phyloP scores from a whole-genome alignment of 2,329 filamentous ascomycete genomes.

The Nannizziopsis arthrosporioides region DNA sequence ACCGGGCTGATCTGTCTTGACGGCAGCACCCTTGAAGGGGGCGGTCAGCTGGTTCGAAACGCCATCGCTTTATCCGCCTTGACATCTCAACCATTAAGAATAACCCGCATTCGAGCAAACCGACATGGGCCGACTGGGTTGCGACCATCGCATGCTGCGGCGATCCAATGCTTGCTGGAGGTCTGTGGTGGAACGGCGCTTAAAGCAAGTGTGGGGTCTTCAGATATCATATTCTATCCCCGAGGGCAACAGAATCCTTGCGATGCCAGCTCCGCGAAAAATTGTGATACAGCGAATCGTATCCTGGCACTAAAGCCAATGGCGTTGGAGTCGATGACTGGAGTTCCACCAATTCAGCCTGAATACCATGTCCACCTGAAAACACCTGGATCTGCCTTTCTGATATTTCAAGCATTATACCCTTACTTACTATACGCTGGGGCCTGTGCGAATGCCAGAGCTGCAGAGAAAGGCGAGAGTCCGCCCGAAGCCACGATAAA shows the following conservation, averaged over 20 bases:
- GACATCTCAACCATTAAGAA: slow-evolving; percentile 39
- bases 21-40: slow-evolving; percentile 49
- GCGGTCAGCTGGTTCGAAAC: slow-evolving; percentile 49
- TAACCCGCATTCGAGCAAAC: slow-evolving; percentile 45
- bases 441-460: slow-evolving; percentile 10
- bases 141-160: slow-evolving; percentile 47
- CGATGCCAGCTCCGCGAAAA: neutral
- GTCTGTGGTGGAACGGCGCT: slow-evolving; percentile 36
- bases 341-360: slow-evolving; percentile 15
- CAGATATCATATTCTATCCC: slow-evolving; percentile 26
- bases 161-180: slow-evolving; percentile 41
- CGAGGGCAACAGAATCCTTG: slow-evolving; percentile 7
- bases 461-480: slow-evolving; percentile 2
- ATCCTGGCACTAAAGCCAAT: slow-evolving; percentile 1
- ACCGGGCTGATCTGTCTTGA: slow-evolving; percentile 32
- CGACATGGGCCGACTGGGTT: slow-evolving; percentile 41
- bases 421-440: slow-evolving; percentile 44
- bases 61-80: slow-evolving; percentile 45
- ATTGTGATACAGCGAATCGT: neutral
- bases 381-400: slow-evolving; percentile 43
- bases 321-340: neutral
- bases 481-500: slow-evolving; percentile 18
- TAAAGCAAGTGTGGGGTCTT: slow-evolving; percentile 28
- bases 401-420: slow-evolving; percentile 49
- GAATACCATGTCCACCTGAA: slow-evolving; percentile 35